Evolutionary conservation across 495 filamentous ascomycete species (phyloP).

Genomic region (Thermochaetoides thermophila): DNA sequence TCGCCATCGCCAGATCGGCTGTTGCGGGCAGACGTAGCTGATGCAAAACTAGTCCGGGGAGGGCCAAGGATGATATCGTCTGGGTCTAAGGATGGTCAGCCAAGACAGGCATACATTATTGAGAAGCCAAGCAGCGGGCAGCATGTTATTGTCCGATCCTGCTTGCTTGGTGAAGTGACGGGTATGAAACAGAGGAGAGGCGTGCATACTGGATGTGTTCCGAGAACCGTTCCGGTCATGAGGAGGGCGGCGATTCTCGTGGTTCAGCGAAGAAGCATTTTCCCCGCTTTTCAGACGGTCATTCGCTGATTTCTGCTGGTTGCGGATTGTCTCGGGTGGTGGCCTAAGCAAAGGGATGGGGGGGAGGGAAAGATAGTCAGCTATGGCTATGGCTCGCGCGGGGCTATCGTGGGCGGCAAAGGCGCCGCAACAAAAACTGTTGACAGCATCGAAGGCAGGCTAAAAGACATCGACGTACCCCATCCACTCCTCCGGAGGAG

Average conservation of each 20-base stretch:
- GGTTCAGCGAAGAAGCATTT: constrained; percentile 23
- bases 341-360: constrained; percentile 22
- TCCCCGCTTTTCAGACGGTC: constrained; percentile 31
- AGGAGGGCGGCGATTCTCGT: constrained; percentile 41
- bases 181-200: background rate
- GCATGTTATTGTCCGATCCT: background rate
- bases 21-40: constrained; percentile 42
- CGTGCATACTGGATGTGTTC: constrained; percentile 33
- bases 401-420: background rate
- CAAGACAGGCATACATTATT: background rate
- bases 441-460: background rate
- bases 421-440: background rate
- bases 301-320: constrained; percentile 24
- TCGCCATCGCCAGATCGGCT: constrained; percentile 37
- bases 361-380: constrained; percentile 3
- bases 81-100: constrained; percentile 27
- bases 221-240: constrained; percentile 47
- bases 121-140: background rate
- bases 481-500: constrained; percentile 96
- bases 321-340: constrained; percentile 28
- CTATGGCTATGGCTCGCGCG: background rate
- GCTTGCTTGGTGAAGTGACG: background rate
- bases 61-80: constrained; percentile 86
- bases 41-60: constrained; percentile 74
- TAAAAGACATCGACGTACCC: constrained; percentile 44